phyloP scores from a whole-genome alignment of 805 yeast species.

The Candida suzukii region DNA sequence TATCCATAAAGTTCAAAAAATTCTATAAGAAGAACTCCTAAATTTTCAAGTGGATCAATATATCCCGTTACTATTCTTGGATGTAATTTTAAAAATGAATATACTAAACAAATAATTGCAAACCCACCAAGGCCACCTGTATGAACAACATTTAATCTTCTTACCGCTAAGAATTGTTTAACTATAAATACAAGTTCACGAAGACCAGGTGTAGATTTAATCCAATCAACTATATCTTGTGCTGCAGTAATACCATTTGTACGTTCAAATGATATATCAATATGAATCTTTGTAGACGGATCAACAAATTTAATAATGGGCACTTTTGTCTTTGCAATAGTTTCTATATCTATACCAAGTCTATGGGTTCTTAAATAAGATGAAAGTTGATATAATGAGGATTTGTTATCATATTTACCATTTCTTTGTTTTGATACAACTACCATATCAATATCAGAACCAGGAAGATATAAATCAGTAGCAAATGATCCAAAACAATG shows the following conservation, averaged over 20 bases:
- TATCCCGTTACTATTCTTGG: conserved; percentile 66
- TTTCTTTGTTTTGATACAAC: conserved; percentile 46
- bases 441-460: conserved; percentile 94
- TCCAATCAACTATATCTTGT: conserved; percentile 67
- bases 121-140: conserved; percentile 95
- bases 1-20: conserved; percentile 90
- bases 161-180: conserved; percentile 75
- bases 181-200: conserved; percentile 76
- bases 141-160: conserved; percentile 79
- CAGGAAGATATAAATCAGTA: conserved; percentile 87
- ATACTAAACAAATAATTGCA: conserved; percentile 81
- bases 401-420: conserved; percentile 54
- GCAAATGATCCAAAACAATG: conserved; percentile 93
- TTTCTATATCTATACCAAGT: conserved; percentile 70
- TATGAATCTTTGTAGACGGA: conserved; percentile 57
- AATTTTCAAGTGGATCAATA: conserved; percentile 62
- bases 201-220: conserved; percentile 64
- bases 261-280: conserved; percentile 88
- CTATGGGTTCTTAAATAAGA: conserved; percentile 54
- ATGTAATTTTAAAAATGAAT: conserved; percentile 71
- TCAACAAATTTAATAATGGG: conserved; percentile 93
- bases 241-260: conserved; percentile 82
- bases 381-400: conserved; percentile 66
- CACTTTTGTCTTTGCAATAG: conserved; percentile 83
- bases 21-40: conserved; percentile 83